A percentile compares a stretch with the other conserved stretches of the same genome.
Conservation (phyloP, 2,329 filamentous ascomycete species). For the Domatiomyces globalis region DNA sequence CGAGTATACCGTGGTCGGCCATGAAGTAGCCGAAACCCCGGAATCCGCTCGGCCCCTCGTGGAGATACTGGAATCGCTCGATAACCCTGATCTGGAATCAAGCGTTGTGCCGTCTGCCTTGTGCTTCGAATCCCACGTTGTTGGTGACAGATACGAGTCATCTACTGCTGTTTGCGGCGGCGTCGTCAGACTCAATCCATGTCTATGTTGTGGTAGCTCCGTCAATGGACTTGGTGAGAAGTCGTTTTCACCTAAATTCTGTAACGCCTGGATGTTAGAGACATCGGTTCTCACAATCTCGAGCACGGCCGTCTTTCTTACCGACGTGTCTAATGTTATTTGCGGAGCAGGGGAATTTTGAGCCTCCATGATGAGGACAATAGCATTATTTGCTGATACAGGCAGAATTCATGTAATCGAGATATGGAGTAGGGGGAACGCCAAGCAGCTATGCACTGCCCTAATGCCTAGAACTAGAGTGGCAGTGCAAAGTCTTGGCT, state of each 20-base stretch:
- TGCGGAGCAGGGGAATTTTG: constrained; percentile 7
- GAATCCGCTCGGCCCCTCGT: constrained; percentile 24
- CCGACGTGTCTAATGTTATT: constrained; percentile 17
- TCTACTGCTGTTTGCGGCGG: constrained; percentile 15
- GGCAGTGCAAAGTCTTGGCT: too few species aligned
- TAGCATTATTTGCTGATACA: not conserved
- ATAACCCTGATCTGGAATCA: constrained; percentile 28
- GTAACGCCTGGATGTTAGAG: not conserved
- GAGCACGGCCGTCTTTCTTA: constrained; percentile 5
- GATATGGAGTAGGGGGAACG: not conserved
- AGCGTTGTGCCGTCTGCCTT: constrained; percentile 31
- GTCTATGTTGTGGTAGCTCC: constrained; percentile 5
- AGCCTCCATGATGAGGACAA: constrained; percentile 6
- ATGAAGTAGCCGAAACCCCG: constrained; percentile 13
- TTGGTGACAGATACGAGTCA: constrained; percentile 19
- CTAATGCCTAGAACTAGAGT: not conserved
- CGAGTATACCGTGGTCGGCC: constrained; percentile 8
- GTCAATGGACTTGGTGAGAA: constrained; percentile 3
- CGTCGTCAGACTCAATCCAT: constrained; percentile 13
- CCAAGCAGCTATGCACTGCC: not conserved
- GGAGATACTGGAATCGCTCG: constrained; percentile 16
- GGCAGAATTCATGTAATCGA: not conserved
- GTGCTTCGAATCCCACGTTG: constrained; percentile 18
- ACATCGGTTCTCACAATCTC: not conserved
- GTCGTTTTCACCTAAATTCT: constrained; percentile 8